These are phyloP conservation scores for Aureobasidium musti DNA, from an alignment of 2,329 filamentous ascomycete species.

Conservation along the genomic window DNA sequence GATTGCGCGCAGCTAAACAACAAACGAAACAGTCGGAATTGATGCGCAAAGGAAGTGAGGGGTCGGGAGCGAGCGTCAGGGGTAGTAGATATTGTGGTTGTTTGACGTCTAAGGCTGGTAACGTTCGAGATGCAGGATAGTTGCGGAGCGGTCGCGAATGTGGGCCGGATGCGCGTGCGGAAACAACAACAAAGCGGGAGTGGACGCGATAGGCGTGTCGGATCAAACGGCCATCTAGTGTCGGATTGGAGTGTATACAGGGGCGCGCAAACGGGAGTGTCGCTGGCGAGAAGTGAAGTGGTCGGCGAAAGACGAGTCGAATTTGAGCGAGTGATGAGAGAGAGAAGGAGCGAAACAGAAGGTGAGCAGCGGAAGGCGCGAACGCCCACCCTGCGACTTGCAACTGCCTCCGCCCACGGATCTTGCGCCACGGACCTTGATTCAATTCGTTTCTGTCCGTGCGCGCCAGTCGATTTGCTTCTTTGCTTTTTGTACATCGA, in stretches of 20 bases:
- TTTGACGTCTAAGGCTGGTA: slow-evolving; percentile 19
- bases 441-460: not conserved
- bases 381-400: slow-evolving; percentile 9
- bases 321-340: not conserved
- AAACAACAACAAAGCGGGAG: slow-evolving; percentile 27
- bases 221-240: slow-evolving; percentile 20
- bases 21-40: slow-evolving; percentile 22
- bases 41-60: slow-evolving; percentile 8
- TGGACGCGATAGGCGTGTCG: slow-evolving; percentile 17
- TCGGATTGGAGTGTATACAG: not conserved
- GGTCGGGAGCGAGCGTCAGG: slow-evolving; percentile 22
- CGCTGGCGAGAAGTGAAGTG: slow-evolving; percentile 13
- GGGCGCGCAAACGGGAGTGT: slow-evolving; percentile 13
- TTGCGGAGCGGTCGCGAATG: slow-evolving; percentile 17
- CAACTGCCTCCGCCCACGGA: slow-evolving; percentile 3
- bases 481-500: slow-evolving; percentile 16
- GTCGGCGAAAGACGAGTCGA: not conserved
- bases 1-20: slow-evolving; percentile 15
- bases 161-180: slow-evolving; percentile 22
- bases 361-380: slow-evolving; percentile 23
- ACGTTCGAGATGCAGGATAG: slow-evolving; percentile 22
- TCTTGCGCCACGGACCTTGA: slow-evolving; percentile 9
- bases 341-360: slow-evolving; percentile 12
- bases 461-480: slow-evolving; percentile 10
- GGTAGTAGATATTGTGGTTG: not conserved